Conservation (phyloP, 371 early-diverging fungal genomes). For the Mucor plumbeus region DNA sequence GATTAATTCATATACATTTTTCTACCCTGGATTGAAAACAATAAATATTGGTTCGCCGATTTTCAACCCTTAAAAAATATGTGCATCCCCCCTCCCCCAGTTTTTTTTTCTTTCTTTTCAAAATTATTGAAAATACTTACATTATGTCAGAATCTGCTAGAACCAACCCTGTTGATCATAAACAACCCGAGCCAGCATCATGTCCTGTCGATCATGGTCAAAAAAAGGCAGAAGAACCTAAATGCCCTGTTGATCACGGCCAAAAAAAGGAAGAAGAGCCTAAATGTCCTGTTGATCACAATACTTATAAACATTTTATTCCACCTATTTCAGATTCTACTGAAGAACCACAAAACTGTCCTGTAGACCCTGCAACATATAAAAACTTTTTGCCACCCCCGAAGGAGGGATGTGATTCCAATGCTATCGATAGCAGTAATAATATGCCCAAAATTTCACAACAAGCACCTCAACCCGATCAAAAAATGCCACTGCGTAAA, state of each 20-base stretch:
- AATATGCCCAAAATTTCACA: constrained; percentile 77
- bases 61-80: no score
- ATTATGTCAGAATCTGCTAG: constrained; percentile 3
- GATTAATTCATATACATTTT: neutral
- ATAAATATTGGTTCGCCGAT: neutral
- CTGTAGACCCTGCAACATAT: constrained; percentile 61
- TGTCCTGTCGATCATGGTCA: constrained; percentile 43
- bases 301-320: constrained; percentile 28
- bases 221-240: constrained; percentile 13
- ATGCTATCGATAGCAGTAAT: constrained; percentile 69
- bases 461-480: constrained; percentile 63
- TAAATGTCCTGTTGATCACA: constrained; percentile 46
- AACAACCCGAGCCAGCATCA: neutral
- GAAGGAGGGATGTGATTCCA: constrained; percentile 53
- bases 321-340: constrained; percentile 11
- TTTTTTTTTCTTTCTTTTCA: neutral
- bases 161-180: neutral
- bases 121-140: neutral
- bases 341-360: constrained; percentile 45
- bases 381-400: constrained; percentile 53
- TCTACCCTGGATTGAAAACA: constrained; percentile 7
- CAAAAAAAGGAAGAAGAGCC: constrained; percentile 19
- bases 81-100: neutral
- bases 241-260: constrained; percentile 26
- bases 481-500: constrained; percentile 56